phyloP scores from a whole-genome alignment of 768 basidiomycete species.

The Mycena leptocephala region DNA sequence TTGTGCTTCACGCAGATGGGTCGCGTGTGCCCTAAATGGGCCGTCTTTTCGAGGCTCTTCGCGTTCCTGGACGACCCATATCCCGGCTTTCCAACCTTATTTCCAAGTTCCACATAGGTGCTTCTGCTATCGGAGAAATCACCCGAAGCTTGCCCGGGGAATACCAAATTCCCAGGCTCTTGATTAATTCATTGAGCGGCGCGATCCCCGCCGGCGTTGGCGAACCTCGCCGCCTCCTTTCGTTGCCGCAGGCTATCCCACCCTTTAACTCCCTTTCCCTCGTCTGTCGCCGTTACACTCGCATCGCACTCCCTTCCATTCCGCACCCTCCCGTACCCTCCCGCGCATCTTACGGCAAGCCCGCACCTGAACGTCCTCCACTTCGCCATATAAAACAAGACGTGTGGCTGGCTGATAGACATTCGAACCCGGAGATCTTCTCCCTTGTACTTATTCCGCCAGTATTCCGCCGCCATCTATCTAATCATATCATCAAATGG shows the following conservation, averaged over 20 bases:
- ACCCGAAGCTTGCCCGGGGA: not conserved
- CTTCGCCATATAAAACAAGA: slow-evolving; percentile 2
- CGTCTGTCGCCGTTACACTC: no score
- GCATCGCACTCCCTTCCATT: not conserved
- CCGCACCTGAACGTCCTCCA: slow-evolving; percentile 18
- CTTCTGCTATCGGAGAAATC: slow-evolving; percentile 20
- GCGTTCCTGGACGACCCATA: not conserved
- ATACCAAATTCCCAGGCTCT: not conserved
- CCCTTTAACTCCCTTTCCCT: not conserved
- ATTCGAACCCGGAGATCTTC: slow-evolving; percentile 21
- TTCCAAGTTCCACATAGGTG: not conserved
- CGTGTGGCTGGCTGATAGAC: slow-evolving; percentile 26
- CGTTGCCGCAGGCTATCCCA: not conserved
- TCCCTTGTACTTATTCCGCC: no score
- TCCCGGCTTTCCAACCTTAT: not conserved
- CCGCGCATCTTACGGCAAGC: slow-evolving; percentile 12
- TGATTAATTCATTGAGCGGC: slow-evolving; percentile 9
- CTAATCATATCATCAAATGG: slow-evolving; percentile 2
- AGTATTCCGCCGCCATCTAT: slow-evolving; percentile 6
- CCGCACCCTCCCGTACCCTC: not conserved
- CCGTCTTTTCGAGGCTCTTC: not conserved
- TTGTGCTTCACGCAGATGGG: no score
- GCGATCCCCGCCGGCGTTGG: not conserved
- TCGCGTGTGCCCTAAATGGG: not conserved
- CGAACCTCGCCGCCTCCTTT: not conserved